Conservation (phyloP, 352 stramenopile species). For the Phytophthora tubulina region DNA sequence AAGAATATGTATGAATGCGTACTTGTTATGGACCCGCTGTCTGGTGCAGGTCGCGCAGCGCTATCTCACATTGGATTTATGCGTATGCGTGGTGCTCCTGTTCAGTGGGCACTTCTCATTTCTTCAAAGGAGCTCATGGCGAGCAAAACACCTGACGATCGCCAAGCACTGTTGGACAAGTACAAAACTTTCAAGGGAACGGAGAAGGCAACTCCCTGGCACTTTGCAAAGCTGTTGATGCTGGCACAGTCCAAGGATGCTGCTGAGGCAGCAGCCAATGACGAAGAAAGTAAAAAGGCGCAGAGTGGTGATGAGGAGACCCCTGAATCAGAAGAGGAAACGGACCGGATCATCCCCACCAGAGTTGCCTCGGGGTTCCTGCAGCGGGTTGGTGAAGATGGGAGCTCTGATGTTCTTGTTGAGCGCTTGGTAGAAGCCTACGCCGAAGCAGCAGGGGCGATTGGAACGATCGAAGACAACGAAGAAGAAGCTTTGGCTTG, state of each 20-base stretch:
- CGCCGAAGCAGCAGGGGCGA: slow-evolving; percentile 52
- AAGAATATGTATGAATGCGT: slow-evolving; percentile 92
- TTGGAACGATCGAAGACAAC: slow-evolving; percentile 50
- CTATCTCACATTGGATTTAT: slow-evolving; percentile 77
- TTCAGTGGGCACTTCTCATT: slow-evolving; percentile 82
- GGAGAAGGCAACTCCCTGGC: slow-evolving; percentile 70
- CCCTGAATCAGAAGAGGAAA: slow-evolving; percentile 21
- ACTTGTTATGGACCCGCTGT: slow-evolving; percentile 74
- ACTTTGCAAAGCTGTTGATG: slow-evolving; percentile 85
- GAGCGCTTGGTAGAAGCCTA: slow-evolving; percentile 74
- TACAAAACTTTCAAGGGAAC: slow-evolving; percentile 53
- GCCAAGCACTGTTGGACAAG: slow-evolving; percentile 46
- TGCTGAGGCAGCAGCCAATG: slow-evolving; percentile 20
- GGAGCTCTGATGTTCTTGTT: slow-evolving; percentile 50
- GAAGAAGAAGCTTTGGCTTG: slow-evolving; percentile 55
- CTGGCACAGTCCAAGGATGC: slow-evolving; percentile 69
- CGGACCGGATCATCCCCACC: slow-evolving; percentile 31
- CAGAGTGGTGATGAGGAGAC: slow-evolving; percentile 19
- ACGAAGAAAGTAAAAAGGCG: slow-evolving; percentile 24
- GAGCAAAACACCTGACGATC: slow-evolving; percentile 51
- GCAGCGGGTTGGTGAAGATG: slow-evolving; percentile 60
- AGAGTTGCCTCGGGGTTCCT: slow-evolving; percentile 62
- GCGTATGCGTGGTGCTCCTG: slow-evolving; percentile 71
- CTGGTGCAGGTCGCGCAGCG: slow-evolving; percentile 51
- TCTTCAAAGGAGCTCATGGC: slow-evolving; percentile 78